Base-by-base conservation (phyloP, 2,329 filamentous ascomycete genomes). In the Raffaelea albimanens region DNA sequence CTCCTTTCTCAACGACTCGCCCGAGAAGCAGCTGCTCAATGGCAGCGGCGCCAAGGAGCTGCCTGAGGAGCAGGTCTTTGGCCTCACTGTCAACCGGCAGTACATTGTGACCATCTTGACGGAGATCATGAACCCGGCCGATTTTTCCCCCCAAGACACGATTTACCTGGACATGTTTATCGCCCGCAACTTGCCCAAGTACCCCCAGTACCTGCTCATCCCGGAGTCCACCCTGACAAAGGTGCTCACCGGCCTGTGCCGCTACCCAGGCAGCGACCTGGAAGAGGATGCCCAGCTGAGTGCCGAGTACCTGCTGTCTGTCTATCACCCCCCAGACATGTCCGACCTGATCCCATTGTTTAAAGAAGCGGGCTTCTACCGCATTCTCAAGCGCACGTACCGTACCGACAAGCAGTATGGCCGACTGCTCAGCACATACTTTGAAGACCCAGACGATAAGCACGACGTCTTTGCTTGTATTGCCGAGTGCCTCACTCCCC, bases 121-220 rank as follows among this genome's bases (percentile, higher is more conserved):
- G 11, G 89, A 95, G 61, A 83, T 96, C 23, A 95, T 98, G 87
- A 85, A 82, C 44, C 69, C 80, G 1, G 71, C 75, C 4, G 80
- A 86, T 42, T 97, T 95, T 63, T 77, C 81, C 1, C 66, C 82
- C 0, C 80, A 85, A 51, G 89, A 97, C 59, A 90, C 86, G 13
- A 87, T 98, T 48, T 98, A 95, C 63, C 76, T 98, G 40, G 89
- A 98, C 65, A 98, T 98, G 89, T 98, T 98, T 60, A 85, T 98
- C 60, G 91, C 93, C 18, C 82, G 93, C 48, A 98, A 95, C 61
- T 69, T 98, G 44, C 87, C 94, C 3, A 98, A 98, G 63, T 98
- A 95, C 59, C 89, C 90, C 1, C 91, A 97, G 61, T 96, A 96
- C 59, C 82, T 98, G 44, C 76, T 97, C 11, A 79, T 98, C 42